A percentile compares a stretch with the other conserved stretches of the same genome.
Conservation (phyloP, 345 rosid species). For the Boechera divaricarpa region DNA sequence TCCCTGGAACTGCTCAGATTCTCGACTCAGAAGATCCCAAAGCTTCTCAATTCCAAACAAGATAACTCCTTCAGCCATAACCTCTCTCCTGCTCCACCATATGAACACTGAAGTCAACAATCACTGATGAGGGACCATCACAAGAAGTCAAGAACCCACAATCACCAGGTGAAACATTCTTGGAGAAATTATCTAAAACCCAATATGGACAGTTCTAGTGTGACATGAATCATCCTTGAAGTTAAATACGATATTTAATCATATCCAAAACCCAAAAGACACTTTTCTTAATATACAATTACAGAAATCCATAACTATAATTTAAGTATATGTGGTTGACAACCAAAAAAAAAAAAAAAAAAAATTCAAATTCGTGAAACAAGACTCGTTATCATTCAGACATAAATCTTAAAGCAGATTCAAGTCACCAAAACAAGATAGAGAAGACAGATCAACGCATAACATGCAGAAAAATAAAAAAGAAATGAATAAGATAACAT, state of each 20-base stretch:
- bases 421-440: neutral
- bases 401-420: neutral
- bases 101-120: neutral
- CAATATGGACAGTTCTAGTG: neutral
- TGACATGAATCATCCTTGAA: neutral
- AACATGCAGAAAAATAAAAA: neutral
- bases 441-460: neutral
- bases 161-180: neutral
- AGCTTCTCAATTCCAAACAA: conserved; percentile 39
- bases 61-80: conserved; percentile 36
- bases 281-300: too few species aligned
- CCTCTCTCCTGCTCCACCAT: neutral
- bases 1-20: conserved; percentile 14
- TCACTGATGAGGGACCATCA: neutral
- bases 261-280: too few species aligned
- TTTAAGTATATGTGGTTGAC: neutral
- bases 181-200: neutral
- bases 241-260: neutral
- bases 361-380: neutral
- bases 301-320: neutral
- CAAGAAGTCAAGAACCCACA: neutral
- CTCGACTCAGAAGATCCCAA: conserved; percentile 25
- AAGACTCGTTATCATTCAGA: neutral
- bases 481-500: neutral
- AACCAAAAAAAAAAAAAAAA: neutral